Percentiles rank a stretch among this genome's conserved stretches.
Conservation (phyloP, 345 rosid genomes). For the Hypericum androsaemum region DNA sequence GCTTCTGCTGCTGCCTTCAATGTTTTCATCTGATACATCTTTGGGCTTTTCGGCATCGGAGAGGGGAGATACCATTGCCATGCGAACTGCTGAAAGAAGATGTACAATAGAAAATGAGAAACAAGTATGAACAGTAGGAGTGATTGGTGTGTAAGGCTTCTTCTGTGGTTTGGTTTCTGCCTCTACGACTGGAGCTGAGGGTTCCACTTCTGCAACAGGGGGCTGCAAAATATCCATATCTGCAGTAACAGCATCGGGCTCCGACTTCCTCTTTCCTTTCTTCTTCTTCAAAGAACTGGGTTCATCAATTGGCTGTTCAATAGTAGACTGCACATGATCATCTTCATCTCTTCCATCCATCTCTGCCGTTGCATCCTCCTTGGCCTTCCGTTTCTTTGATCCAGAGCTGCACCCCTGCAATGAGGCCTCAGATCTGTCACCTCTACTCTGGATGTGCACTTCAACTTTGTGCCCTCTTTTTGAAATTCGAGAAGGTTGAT, state of each 20-base stretch:
- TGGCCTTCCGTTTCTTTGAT: conserved; percentile 57
- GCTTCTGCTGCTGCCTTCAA: conserved; percentile 30
- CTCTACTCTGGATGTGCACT: conserved; percentile 27
- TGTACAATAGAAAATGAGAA: conserved; percentile 93
- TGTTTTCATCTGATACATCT: conserved; percentile 37
- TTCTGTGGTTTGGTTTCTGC: conserved; percentile 62
- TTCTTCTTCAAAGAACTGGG: conserved; percentile 45
- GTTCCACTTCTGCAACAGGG: conserved; percentile 32
- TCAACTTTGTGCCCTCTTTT: conserved; percentile 47
- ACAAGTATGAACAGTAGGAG: conserved; percentile 87
- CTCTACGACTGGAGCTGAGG: conserved; percentile 38
- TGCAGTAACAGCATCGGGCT: conserved; percentile 34
- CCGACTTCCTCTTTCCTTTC: conserved; percentile 53
- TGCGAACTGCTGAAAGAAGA: conserved; percentile 91
- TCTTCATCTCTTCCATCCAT: conserved; percentile 35
- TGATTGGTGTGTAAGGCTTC: conserved; percentile 75
- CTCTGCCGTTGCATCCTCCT: conserved; percentile 34
- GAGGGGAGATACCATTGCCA: conserved; percentile 63
- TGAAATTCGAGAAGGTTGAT: conserved; percentile 33
- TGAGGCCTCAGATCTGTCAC: conserved; percentile 25
- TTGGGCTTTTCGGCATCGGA: conserved; percentile 39
- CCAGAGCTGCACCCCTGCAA: conserved; percentile 44
- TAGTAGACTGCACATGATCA: conserved; percentile 21
- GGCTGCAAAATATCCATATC: conserved; percentile 49
- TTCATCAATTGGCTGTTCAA: conserved; percentile 18